Percentiles rank a stretch among this genome's conserved stretches.
Conservation (phyloP, 2,329 filamentous ascomycete species). For the Rhynchosporium secalis region DNA sequence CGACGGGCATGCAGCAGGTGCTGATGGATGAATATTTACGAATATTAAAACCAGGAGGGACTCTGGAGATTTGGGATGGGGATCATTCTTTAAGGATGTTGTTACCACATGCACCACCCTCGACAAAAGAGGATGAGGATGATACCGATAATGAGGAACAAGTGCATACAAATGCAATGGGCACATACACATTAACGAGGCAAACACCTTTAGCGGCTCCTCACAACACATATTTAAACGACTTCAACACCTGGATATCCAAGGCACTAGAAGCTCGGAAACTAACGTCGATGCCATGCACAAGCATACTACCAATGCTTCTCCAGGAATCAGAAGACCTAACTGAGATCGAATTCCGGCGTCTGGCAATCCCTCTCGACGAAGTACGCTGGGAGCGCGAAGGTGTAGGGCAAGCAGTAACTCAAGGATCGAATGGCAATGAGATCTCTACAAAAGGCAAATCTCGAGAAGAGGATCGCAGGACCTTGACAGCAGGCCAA, state of each 20-base stretch:
- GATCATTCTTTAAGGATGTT: constrained; percentile 84
- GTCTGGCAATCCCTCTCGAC: constrained; percentile 83
- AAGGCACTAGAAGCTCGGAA: constrained; percentile 72
- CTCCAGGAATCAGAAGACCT: constrained; percentile 77
- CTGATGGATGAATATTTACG: constrained; percentile 73
- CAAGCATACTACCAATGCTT: constrained; percentile 71
- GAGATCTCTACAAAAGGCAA: constrained; percentile 39
- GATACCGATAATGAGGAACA: constrained; percentile 59
- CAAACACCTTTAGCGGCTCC: constrained; percentile 80
- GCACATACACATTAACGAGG: constrained; percentile 78
- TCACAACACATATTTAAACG: constrained; percentile 77
- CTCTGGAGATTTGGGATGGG: constrained; percentile 85
- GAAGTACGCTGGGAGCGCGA: constrained; percentile 87
- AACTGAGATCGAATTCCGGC: constrained; percentile 67
- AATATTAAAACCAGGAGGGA: constrained; percentile 73
- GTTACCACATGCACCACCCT: constrained; percentile 65
- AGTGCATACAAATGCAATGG: constrained; percentile 65
- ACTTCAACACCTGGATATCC: constrained; percentile 81
- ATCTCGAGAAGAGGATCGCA: constrained; percentile 34
- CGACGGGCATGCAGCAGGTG: constrained; percentile 53
- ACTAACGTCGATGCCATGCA: constrained; percentile 74
- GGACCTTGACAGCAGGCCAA: constrained; percentile 56
- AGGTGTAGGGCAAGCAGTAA: constrained; percentile 62
- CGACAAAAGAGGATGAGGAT: constrained; percentile 41
- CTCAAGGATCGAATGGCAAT: constrained; percentile 57